Base-by-base conservation (phyloP, 2,329 filamentous ascomycete genomes). In the Sporothrix humicola region DNA sequence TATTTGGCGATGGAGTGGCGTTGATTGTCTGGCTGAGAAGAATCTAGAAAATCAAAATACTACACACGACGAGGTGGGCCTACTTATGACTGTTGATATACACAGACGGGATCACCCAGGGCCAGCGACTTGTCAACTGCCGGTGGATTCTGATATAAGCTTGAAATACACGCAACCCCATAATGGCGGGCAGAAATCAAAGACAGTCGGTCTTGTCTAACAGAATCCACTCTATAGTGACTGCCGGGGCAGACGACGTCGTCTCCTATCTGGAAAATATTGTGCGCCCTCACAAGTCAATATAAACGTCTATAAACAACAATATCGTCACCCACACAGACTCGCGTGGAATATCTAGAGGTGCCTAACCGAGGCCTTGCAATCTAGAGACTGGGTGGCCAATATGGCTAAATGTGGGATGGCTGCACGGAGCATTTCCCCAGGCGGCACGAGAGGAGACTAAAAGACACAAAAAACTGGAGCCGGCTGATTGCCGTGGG, bases 71-170 rank as follows among this genome's bases (percentile, higher is more conserved):
- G 44, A 44, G 31, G 9, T 12, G 31, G 15, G 9, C 31, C 59
- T 44, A 63, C 59, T 63, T 63, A 63, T 63, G 59, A 63, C 20
- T 37, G 0, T 63, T 42, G 59, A 44, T 20, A 44, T 63, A 8
- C 2, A 9, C 31, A 12, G 31, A 44, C 37, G 31, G 31, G 59
- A 42, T 20, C 17, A 10, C 37, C 56, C 15, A 37, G 15, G 6
- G n/a, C 42, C 59, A 63, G 4, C 59, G n/a, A 10, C 31, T 63
- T 63, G 59, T 5, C 37, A 63, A 63, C 59, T 63, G 59, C 59
- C 59, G 59, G 44, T 8, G 7, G 56, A 20, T 44, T 20, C 10
- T 9, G 17, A 10, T 8, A 20, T 10, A 9, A 37, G 42, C 9
- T 42, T n/a, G 31, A 63, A 63, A n/a, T n/a, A 3, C 20, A 44